These are phyloP conservation scores for Penicillium maclennaniae DNA, from an alignment of 495 filamentous ascomycete genomes.

Conservation along the genomic window DNA sequence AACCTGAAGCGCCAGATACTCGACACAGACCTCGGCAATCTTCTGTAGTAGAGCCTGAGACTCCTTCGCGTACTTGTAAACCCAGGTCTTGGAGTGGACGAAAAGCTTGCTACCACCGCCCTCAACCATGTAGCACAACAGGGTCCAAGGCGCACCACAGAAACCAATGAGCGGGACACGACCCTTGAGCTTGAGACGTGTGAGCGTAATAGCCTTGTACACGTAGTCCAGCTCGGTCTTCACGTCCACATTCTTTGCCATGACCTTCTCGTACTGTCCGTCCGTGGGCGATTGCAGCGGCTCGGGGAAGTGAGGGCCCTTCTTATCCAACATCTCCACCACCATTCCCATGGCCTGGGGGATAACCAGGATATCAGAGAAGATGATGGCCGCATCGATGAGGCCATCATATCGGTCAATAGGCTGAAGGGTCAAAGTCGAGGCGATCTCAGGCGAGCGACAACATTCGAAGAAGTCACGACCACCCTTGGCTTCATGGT, in stretches of 20 bases:
- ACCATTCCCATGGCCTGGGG: conserved; percentile 96
- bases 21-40: conserved; percentile 87
- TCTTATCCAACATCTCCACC: conserved; percentile 95
- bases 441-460: conserved; percentile 86
- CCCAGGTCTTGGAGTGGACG: conserved; percentile 87
- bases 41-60: conserved; percentile 78
- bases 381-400: conserved; percentile 97
- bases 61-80: conserved; percentile 82
- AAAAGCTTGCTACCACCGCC: conserved; percentile 94
- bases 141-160: conserved; percentile 93
- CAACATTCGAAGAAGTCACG: conserved; percentile 98
- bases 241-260: conserved; percentile 77
- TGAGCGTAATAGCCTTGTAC: conserved; percentile 90
- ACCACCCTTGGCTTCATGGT: conserved; percentile 85
- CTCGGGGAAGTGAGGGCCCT: conserved; percentile 88
- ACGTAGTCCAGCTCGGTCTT: conserved; percentile 83
- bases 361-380: conserved; percentile 96
- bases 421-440: conserved; percentile 86
- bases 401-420: conserved; percentile 86
- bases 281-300: conserved; percentile 75
- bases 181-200: conserved; percentile 79
- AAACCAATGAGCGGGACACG: conserved; percentile 95
- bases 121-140: conserved; percentile 98
- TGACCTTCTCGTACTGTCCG: conserved; percentile 71
- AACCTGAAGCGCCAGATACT: conserved; percentile 89